Evolutionary conservation across 2,329 filamentous ascomycete genomes (phyloP), one percentile per base, ranked within the genome.

Genomic region (Aureobasidium musti): DNA sequence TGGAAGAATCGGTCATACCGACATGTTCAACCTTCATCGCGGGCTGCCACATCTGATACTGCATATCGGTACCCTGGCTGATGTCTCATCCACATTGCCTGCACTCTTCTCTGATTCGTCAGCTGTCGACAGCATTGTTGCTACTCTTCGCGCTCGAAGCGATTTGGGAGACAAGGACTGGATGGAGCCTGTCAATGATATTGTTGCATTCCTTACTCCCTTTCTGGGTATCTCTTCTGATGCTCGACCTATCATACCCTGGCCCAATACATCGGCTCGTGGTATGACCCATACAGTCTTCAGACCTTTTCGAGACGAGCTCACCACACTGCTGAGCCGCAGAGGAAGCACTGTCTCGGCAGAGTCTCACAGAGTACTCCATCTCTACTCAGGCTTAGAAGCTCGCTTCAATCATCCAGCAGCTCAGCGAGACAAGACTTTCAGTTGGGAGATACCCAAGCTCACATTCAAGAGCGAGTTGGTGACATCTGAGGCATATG

Each of bases 281-380:
- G 63, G 63, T 41, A 65, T 65, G 63, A 65, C 63, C 1, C 43
- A 50, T 35, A 65, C 63, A n/a, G 30, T 52, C 26, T 49, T 65
- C 26, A 39, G 39, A 28, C 39, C 53, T 13, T 65, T 57, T 41
- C 23, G 28, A 19, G 50, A 65, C 6, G 28, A 57, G n/a, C 41
- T 57, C 21, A 57, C 35, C 30, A 52, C 63, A n/a, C 37, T 56
- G 2, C 1, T 45, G 14, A 17, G 21, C 5, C 39, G 39, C 1
- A 23, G 50, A 37, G 63, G 37, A 33, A 23, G 23, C 28, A 39
- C 21, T 30, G 39, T 28, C 3, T 57, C 61, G 2, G 10, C 11
- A 26, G 33, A 47, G 28, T 47, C 39, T 14, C 39, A 30, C 1
- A 26, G 17, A 26, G n/a, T 65, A 7, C 30, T 57, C 21, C 21